Base-by-base conservation (phyloP, 345 rosid species). In the Excoecaria agallocha region DNA sequence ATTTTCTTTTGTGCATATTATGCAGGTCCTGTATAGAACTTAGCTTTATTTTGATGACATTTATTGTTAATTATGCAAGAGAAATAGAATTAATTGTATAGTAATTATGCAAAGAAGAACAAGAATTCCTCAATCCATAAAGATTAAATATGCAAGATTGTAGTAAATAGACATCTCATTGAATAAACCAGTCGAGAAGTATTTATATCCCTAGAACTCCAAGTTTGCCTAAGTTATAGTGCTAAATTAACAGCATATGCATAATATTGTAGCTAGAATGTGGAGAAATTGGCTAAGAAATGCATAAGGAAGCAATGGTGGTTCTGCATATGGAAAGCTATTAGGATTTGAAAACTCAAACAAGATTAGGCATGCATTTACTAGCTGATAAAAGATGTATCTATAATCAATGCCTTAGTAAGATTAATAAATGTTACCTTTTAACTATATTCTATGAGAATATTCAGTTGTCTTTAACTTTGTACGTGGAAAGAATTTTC, bases 281-380 rank as follows among this genome's bases (percentile, higher is more conserved):
- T 71, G 82, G 56, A 73, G 74, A 45, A 20, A 52, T 35, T 68
- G 73, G 70, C 71, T 79, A 71, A 76, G 85, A 79, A 69, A 86
- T 77, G 86, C 84, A 69, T 86, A 85, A 68, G 78, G 61, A 39
- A 84, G 81, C 49, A 81, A 61, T 64, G 62, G 45, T 72, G 30
- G 66, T 73, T 69, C 61, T 54, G 20, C 75, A 38, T 83, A 78
- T 19, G 86, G 78, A 72, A 80, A 55, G 68, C 12, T 19, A 11
- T 12, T 43, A 24, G 78, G 73, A 64, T 71, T 74, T 49, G 61
- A 82, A 51, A 71, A 78, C 24, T 92, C 98, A 5, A 90, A 89
- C 84, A 87, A 82, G 78, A 70, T 86, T 77, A 90, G 48, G 77
- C 87, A 15, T 86, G 68, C 83, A 88, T 90, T 72, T 82, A 87